A percentile compares a stretch with the other conserved stretches of the same genome.
These are phyloP conservation scores for Pichia sp. DNA, from an alignment of 1,139 yeast species.

Conservation along the genomic window DNA sequence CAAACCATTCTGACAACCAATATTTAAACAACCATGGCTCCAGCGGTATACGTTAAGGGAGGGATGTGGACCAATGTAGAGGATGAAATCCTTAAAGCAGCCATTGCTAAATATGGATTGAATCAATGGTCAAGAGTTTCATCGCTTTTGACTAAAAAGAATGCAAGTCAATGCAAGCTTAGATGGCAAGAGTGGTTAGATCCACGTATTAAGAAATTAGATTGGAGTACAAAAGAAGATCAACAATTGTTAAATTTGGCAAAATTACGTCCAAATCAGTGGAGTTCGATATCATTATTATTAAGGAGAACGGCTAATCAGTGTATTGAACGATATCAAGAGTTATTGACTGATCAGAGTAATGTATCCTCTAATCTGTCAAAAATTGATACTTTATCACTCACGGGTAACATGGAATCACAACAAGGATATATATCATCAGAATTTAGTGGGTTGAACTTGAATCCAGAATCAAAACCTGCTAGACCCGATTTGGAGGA, in stretches of 20 bases:
- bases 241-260: conserved; percentile 61
- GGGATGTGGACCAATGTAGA: conserved; percentile 81
- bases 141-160: conserved; percentile 74
- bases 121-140: conserved; percentile 95
- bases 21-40: conserved; percentile 35
- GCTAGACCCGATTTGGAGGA: conserved; percentile 77
- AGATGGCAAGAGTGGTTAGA: conserved; percentile 89
- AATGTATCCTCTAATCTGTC: conserved; percentile 22
- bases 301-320: conserved; percentile 83
- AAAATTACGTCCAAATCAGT: conserved; percentile 77
- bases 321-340: conserved; percentile 83
- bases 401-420: conserved; percentile 19
- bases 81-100: conserved; percentile 84
- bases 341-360: conserved; percentile 47
- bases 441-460: conserved; percentile 49
- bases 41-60: conserved; percentile 74
- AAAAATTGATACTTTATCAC: conserved; percentile 27
- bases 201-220: conserved; percentile 57
- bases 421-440: conserved; percentile 30
- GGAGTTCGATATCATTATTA: conserved; percentile 81
- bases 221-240: conserved; percentile 78
- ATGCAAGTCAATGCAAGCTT: conserved; percentile 88
- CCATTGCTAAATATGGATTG: conserved; percentile 86
- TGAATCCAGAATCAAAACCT: conserved; percentile 73
- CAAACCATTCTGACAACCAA: background rate